Evolutionary conservation across 305 asterid species (phyloP).

Genomic region (Coffea humblotiana): DNA sequence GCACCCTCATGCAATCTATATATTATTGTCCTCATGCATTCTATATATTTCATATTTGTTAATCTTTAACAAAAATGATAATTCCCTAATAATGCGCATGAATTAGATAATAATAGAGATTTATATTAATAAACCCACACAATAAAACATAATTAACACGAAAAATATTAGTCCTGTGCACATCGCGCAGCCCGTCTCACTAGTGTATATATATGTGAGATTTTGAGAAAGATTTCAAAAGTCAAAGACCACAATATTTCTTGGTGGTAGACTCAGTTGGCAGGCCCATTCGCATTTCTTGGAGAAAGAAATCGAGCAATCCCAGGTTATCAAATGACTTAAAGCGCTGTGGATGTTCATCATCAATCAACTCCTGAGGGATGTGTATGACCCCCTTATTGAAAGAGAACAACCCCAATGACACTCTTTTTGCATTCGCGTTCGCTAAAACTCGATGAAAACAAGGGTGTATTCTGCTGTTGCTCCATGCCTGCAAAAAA

Average conservation of each 20-base stretch:
- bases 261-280: not conserved
- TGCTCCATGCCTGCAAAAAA: slow-evolving; percentile 63
- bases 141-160: no score
- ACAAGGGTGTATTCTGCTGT: slow-evolving; percentile 51
- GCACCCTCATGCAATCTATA: no score
- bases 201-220: not conserved
- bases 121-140: no score
- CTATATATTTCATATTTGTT: no score
- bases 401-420: slow-evolving; percentile 49
- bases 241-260: not conserved
- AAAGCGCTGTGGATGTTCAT: slow-evolving; percentile 46
- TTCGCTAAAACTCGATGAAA: slow-evolving; percentile 53
- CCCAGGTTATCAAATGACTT: slow-evolving; percentile 50
- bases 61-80: no score
- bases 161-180: no score
- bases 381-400: slow-evolving; percentile 36
- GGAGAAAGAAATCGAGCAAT: slow-evolving; percentile 32
- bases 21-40: no score
- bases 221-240: not conserved
- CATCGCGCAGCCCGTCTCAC: no score
- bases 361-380: slow-evolving; percentile 59
- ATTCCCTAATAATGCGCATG: no score
- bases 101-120: no score
- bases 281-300: not conserved
- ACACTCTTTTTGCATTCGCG: slow-evolving; percentile 44